These are phyloP conservation scores for Curvularia sp. DNA, from an alignment of 2,329 filamentous ascomycete genomes.

Conservation along the genomic window DNA sequence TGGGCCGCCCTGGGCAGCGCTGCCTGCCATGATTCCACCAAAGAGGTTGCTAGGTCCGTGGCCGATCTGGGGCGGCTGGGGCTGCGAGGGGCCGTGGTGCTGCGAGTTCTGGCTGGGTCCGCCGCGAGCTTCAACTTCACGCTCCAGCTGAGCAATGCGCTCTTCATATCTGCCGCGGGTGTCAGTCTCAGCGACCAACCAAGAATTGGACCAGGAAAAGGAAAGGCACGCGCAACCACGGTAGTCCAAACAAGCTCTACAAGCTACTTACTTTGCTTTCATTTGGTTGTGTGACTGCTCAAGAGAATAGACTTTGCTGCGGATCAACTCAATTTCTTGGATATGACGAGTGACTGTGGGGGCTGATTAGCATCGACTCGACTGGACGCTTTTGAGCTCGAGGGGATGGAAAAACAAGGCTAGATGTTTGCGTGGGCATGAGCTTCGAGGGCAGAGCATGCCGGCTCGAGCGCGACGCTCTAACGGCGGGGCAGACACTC, in stretches of 20 bases:
- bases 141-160: slow-evolving; percentile 82
- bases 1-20: slow-evolving; percentile 80
- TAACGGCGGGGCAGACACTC: slow-evolving; percentile 56
- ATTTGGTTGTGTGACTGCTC: slow-evolving; percentile 88
- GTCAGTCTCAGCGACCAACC: slow-evolving; percentile 18
- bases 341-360: slow-evolving; percentile 75
- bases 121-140: slow-evolving; percentile 80
- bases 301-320: slow-evolving; percentile 90
- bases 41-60: slow-evolving; percentile 91
- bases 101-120: slow-evolving; percentile 72
- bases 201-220: background rate
- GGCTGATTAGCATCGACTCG: slow-evolving; percentile 10
- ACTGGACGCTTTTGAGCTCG: background rate
- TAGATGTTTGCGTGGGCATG: slow-evolving; percentile 2
- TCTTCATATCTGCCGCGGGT: slow-evolving; percentile 82
- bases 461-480: background rate
- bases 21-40: slow-evolving; percentile 92
- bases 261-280: slow-evolving; percentile 80
- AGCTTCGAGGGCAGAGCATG: no score
- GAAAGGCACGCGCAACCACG: no score
- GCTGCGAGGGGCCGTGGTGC: slow-evolving; percentile 81
- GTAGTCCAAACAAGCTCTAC: background rate
- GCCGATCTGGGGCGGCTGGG: slow-evolving; percentile 83
- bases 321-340: slow-evolving; percentile 92
- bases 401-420: background rate